Evolutionary conservation across 805 yeast genomes (phyloP).

Genomic region (Ogataea saltuana): DNA sequence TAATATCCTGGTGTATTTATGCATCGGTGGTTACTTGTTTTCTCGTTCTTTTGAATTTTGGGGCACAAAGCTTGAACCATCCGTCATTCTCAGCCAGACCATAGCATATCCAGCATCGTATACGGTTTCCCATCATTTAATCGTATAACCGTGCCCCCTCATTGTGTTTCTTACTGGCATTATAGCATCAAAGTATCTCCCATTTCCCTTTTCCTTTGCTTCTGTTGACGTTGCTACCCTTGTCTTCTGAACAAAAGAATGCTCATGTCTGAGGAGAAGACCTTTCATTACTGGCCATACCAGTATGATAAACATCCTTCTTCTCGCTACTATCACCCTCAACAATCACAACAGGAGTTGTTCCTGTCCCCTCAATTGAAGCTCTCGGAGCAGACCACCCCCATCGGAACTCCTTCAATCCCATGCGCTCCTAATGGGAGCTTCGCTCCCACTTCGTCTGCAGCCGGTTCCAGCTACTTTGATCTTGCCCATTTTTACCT

Average conservation of each 20-base stretch:
- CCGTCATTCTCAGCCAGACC: neutral
- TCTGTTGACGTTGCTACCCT: no score
- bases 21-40: constrained; percentile 4
- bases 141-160: neutral
- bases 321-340: constrained; percentile 10
- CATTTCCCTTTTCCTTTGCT: neutral
- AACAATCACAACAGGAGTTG: constrained; percentile 9
- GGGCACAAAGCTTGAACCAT: neutral
- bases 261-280: constrained; percentile 21
- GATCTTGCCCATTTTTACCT: constrained; percentile 4
- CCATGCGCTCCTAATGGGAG: neutral
- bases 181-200: neutral
- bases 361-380: constrained; percentile 6
- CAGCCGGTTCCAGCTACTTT: constrained; percentile 1
- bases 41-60: neutral
- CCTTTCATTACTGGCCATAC: constrained; percentile 18
- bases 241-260: no score
- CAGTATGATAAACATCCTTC: constrained; percentile 14
- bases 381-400: constrained; percentile 1
- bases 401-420: constrained; percentile 6
- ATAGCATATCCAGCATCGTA: constrained; percentile 1
- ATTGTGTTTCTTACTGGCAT: neutral
- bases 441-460: neutral
- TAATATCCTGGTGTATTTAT: neutral
- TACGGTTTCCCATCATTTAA: no score